phyloP scores from a whole-genome alignment of 2,329 filamentous ascomycete species.

The Trichoderma harzianum region DNA sequence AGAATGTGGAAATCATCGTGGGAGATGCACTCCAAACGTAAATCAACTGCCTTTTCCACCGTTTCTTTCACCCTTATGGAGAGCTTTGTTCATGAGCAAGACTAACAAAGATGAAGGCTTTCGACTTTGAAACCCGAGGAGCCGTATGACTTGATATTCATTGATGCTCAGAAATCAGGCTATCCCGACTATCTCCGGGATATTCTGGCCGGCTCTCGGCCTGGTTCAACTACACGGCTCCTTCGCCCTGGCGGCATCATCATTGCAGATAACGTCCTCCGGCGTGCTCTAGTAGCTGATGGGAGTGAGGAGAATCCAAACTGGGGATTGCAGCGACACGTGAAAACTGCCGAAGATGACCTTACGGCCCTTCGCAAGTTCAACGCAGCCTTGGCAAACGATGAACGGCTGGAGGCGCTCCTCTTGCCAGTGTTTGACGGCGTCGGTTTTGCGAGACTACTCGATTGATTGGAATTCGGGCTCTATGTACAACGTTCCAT shows the following conservation, averaged over 20 bases:
- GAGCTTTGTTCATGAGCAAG: not conserved
- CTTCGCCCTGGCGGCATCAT: slow-evolving; percentile 45
- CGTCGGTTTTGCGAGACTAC: slow-evolving; percentile 31
- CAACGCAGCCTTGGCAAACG: slow-evolving; percentile 27
- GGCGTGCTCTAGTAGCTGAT: slow-evolving; percentile 42
- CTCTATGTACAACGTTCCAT: not conserved
- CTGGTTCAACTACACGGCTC: slow-evolving; percentile 35
- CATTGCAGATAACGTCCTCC: slow-evolving; percentile 50
- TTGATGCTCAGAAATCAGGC: slow-evolving; percentile 48
- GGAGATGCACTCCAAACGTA: slow-evolving; percentile 44
- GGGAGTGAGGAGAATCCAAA: slow-evolving; percentile 36
- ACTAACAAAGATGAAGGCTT: slow-evolving; percentile 27
- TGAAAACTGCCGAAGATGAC: slow-evolving; percentile 20
- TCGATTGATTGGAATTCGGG: slow-evolving; percentile 24
- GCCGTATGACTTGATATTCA: slow-evolving; percentile 49
- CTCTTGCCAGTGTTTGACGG: slow-evolving; percentile 39
- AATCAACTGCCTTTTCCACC: slow-evolving; percentile 21
- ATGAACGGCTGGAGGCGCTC: slow-evolving; percentile 33
- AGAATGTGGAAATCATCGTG: slow-evolving; percentile 41
- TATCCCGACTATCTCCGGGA: slow-evolving; percentile 44
- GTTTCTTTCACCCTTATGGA: not conserved
- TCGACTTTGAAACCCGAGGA: slow-evolving; percentile 34
- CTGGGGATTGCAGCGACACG: slow-evolving; percentile 18
- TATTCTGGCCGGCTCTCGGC: slow-evolving; percentile 39
- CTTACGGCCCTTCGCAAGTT: slow-evolving; percentile 28